Evolutionary conservation across 805 yeast species (phyloP), one percentile per base, ranked within the genome.

Genomic region (Sungouiozyma intestinalis): DNA sequence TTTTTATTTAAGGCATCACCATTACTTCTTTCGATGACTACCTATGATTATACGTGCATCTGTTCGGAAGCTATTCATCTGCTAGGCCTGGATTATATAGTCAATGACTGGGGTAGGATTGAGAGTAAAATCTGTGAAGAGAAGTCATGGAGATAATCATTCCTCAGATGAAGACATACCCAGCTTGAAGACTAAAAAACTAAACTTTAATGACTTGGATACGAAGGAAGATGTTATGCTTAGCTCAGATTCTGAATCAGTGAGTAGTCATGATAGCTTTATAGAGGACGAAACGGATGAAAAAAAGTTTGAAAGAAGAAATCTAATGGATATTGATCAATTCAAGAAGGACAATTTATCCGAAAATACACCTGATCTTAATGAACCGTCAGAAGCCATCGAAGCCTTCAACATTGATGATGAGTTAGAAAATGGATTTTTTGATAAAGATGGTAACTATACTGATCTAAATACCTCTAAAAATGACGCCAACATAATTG

Each of bases 351-450:
- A 41, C 6, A 46, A 43, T 38, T 20, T 34, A 34, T 4, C 20
- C 5, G 36, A 40, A 18, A 4, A 3, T 8, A 18, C 14, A 3
- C 19, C 16, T 16, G 18, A 31, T 4, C 19, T 32, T 3, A 9
- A 15, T n/a, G 7, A 19, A 17, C 4, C 3, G 6, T 29, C 32
- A 6, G 16, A 16, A 27, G 8, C 20, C 15, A 6, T 33, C 13
- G 83, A 77, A 47, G 70, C 77, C 0, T 77, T 77, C 52, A 66
- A 71, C 53, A 50, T 77, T 33, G 56, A 66, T 8, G 65, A 71
- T 27, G 83, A 77, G 51, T 54, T 62, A n/a, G 63, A 65, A 37
- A 66, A 65, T 35, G 82, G 81, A 0, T 55, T 48, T 3, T 72
- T 74, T 47, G 79, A 76, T 48, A 62, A 62, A 27, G 68, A 66